Conservation (phyloP, 345 rosid species). For the Moringa oleifera region DNA sequence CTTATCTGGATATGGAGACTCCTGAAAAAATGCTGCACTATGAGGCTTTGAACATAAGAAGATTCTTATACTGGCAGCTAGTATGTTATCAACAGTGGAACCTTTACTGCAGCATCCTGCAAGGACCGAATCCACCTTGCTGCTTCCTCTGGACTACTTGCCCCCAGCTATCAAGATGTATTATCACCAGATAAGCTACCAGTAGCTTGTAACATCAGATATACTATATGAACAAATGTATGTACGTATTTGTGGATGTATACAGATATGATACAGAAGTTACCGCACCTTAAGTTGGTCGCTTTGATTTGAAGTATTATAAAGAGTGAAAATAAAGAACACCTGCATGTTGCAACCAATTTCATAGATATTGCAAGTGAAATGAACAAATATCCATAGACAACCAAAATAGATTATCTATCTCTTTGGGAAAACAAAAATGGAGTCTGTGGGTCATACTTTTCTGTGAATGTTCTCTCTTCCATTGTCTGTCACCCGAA, state of each 20-base stretch:
- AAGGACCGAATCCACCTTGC: constrained; percentile 75
- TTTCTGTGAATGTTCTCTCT: constrained; percentile 80
- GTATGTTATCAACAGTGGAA: constrained; percentile 11
- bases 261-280: background rate
- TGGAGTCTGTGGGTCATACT: constrained; percentile 29
- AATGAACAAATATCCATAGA: constrained; percentile 7
- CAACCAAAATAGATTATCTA: background rate
- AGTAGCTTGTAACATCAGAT: background rate
- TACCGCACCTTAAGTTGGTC: constrained; percentile 72
- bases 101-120: constrained; percentile 78
- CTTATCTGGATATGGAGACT: constrained; percentile 34
- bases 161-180: constrained; percentile 56
- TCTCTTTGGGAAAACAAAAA: background rate
- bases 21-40: constrained; percentile 30
- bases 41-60: constrained; percentile 15
- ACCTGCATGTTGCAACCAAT: constrained; percentile 45
- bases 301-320: constrained; percentile 57
- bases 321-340: constrained; percentile 78
- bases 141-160: constrained; percentile 92
- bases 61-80: background rate
- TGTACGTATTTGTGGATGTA: too few relatives aligned
- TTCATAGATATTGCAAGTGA: constrained; percentile 4
- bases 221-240: background rate
- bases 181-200: background rate
- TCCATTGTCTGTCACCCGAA: constrained; percentile 88